Base-by-base conservation (phyloP, 169 alveolate genomes). In the Fabrea salina region DNA sequence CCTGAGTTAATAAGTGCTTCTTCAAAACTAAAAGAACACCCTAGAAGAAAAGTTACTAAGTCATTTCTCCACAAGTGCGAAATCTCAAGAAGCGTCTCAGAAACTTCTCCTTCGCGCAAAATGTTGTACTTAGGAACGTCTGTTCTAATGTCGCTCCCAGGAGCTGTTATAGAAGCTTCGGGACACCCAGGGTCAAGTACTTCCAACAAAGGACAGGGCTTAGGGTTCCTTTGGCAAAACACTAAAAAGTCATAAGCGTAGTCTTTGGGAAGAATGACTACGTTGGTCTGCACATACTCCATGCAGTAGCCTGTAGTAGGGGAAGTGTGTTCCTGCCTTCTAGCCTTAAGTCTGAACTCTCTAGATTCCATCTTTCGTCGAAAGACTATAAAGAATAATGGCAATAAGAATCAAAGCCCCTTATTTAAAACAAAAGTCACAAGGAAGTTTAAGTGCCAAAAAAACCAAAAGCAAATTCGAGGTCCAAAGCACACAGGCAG, bases 151-250 rank as follows among this genome's bases (percentile, higher is more conserved):
- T 84, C 86, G 3, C 53, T 7, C 3, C 86, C 85, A 0, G 67
- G 58, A 27, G 84, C 68, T 13, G 33, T 7, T 16, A 56, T 22
- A 8, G 33, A n/a, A 27, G 83, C 86, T 49, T 59, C 47, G 1
- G 37, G 19, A 22, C 53, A 39, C 3, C 75, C 39, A 16, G 16
- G 32, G 35, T 32, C 54, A n/a, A 56, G 16, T n/a, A 64, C 74
- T 68, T 85, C 91, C 4, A 85, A 51, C 3, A 85, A 41, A 11
- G 91, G 91, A 40, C 91, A 85, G 2, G 91, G 91, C 54, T 80
- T 80, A 0, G 91, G 91, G 56, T 85, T 85, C 37, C 58, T 19
- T 57, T 85, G 77, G 25, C 87, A 80, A 54, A 85, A 85, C 16
- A 41, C 19, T 2, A 61, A 39, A 37, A 85, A 85, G 33, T 85